These are phyloP conservation scores for Diaporthe sp. DNA, from an alignment of 2,329 filamentous ascomycete genomes.

Conservation along the genomic window DNA sequence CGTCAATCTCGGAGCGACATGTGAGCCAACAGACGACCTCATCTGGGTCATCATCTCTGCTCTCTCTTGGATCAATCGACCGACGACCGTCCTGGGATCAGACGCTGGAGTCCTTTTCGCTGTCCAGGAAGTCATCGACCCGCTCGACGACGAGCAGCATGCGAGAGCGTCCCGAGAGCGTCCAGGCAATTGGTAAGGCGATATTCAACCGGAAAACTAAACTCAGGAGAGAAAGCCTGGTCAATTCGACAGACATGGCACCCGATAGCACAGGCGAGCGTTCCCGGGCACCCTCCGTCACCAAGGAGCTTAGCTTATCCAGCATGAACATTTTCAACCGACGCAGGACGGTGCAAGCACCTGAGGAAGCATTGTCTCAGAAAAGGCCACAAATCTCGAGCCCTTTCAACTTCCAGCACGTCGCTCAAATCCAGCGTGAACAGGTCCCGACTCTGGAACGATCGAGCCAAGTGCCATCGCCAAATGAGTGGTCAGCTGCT, in stretches of 20 bases:
- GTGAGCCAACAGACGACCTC: constrained; percentile 63
- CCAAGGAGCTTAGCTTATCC: constrained; percentile 33
- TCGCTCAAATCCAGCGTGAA: constrained; percentile 69
- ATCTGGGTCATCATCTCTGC: constrained; percentile 68
- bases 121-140: constrained; percentile 69
- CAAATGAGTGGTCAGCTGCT: constrained; percentile 58
- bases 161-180: constrained; percentile 69
- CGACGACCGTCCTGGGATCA: constrained; percentile 62
- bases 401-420: constrained; percentile 76
- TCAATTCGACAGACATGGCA: constrained; percentile 59
- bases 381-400: constrained; percentile 69
- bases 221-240: constrained; percentile 64
- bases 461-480: constrained; percentile 55
- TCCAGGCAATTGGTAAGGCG: constrained; percentile 70
- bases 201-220: constrained; percentile 69
- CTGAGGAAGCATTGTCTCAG: constrained; percentile 46
- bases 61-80: constrained; percentile 59
- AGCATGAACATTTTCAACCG: constrained; percentile 58
- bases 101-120: constrained; percentile 58
- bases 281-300: constrained; percentile 43
- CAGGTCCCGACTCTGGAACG: constrained; percentile 56
- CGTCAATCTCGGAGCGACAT: constrained; percentile 61
- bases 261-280: constrained; percentile 41
- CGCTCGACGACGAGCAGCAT: constrained; percentile 67
- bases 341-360: constrained; percentile 56